Evolutionary conservation across 1,284 basidiomycete species (phyloP), one percentile per base, ranked within the genome.

Genomic region (Cryptococcus sp.): DNA sequence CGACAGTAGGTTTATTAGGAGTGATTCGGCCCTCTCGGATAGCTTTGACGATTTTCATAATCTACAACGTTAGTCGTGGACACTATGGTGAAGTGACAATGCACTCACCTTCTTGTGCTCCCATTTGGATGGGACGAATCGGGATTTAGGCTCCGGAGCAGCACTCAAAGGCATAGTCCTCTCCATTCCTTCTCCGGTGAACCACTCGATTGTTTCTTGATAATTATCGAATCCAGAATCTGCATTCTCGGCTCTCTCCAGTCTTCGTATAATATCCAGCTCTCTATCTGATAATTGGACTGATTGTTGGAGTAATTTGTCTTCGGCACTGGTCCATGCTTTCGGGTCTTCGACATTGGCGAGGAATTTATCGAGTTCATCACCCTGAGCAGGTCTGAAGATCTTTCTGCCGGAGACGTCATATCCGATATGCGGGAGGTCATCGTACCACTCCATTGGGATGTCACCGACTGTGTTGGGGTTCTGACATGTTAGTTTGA

Each of bases 41-140:
- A 13, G 95, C 95, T 52, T 94, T 91, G 59, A 98, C 95, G 65
- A 98, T 98, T 84, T 98, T 99, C 93, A 98, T 97, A 64, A 98
- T 85, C 90, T 94, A 46, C 1, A 36, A 10, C 4, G 10, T 3
- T 32, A 31, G 33, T 4, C 30, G n/a, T 34, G 30, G 14, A 31
- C 32, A 35, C 10, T 46, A 31, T n/a, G 44, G 11, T 38, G 3
- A 23, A 23, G 23, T 23, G 23, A 23, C 23, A 23, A 23, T 23
- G 23, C 23, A 57, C 76, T 58, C 66, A 89, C 92, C 84, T 98
- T 98, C 82, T 97, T 87, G 79, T 98, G 97, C 79, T 98, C 96
- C 96, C 96, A 98, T 81, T 96, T 98, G 79, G 90, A 95, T 11
- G 95, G 91, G 5, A 98, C 84, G 85, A 95, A 99, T 53, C 96